Evolutionary conservation across 2,329 filamentous ascomycete genomes (phyloP).

Genomic region (Parascedosporium putredinis): DNA sequence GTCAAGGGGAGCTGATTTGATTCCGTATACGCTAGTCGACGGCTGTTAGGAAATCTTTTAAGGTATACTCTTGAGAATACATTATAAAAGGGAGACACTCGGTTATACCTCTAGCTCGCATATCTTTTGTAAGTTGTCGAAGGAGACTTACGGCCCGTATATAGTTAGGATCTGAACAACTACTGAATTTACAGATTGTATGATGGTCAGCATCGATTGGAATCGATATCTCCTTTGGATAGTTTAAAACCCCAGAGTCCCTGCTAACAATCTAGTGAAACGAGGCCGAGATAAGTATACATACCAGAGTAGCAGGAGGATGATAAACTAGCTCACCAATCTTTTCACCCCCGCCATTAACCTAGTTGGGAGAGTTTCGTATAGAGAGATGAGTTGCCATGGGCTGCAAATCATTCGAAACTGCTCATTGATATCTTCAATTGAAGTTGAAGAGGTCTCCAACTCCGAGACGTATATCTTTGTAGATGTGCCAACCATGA

Average conservation of each 20-base stretch:
- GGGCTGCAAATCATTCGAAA: background rate
- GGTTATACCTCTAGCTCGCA: background rate
- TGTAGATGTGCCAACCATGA: background rate
- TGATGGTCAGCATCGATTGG: conserved; percentile 1
- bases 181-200: background rate
- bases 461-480: conserved; percentile 1
- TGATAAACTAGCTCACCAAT: background rate
- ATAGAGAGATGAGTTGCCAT: background rate
- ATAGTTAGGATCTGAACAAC: background rate
- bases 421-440: conserved; percentile 1
- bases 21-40: background rate
- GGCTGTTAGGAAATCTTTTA: too few relatives aligned
- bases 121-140: background rate
- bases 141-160: background rate
- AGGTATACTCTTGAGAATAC: too few relatives aligned
- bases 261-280: background rate
- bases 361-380: background rate
- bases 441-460: background rate
- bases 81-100: background rate
- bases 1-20: background rate
- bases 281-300: background rate
- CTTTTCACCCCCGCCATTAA: background rate
- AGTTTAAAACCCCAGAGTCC: background rate
- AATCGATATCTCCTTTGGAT: background rate
- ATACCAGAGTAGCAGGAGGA: background rate